Conservation (phyloP, 345 rosid species). For the Fremontodendron californicum region DNA sequence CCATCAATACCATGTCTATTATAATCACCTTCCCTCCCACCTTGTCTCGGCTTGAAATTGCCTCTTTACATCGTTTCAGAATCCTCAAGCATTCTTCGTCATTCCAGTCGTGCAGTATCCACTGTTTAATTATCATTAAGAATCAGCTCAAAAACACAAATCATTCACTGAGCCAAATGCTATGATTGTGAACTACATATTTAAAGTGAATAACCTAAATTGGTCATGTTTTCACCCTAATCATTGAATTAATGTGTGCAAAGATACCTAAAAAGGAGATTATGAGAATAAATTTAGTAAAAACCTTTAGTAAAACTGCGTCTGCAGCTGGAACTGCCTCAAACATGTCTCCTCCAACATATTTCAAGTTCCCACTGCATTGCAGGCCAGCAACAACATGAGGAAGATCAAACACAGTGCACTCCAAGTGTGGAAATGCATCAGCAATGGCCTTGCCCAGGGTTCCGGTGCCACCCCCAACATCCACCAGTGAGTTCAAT, state of each 20-base stretch:
- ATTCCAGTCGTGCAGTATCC: conserved; percentile 1
- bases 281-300: no score
- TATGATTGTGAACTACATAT: no score
- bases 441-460: conserved; percentile 22
- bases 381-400: conserved; percentile 27
- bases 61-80: not conserved
- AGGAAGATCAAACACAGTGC: conserved; percentile 41
- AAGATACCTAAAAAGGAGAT: no score
- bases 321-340: conserved; percentile 37
- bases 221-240: no score
- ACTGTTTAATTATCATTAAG: not conserved
- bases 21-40: not conserved
- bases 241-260: no score
- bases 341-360: conserved; percentile 23
- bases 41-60: not conserved
- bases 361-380: conserved; percentile 25
- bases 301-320: conserved; percentile 36
- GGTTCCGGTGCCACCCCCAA: conserved; percentile 36
- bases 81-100: not conserved
- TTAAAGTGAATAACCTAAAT: no score
- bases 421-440: conserved; percentile 26
- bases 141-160: no score
- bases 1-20: not conserved
- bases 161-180: no score
- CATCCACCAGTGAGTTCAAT: no score